Percentiles rank a stretch among this genome's conserved stretches.
These are phyloP conservation scores for Termitomyces heimii DNA, from an alignment of 768 basidiomycete species.

Conservation along the genomic window DNA sequence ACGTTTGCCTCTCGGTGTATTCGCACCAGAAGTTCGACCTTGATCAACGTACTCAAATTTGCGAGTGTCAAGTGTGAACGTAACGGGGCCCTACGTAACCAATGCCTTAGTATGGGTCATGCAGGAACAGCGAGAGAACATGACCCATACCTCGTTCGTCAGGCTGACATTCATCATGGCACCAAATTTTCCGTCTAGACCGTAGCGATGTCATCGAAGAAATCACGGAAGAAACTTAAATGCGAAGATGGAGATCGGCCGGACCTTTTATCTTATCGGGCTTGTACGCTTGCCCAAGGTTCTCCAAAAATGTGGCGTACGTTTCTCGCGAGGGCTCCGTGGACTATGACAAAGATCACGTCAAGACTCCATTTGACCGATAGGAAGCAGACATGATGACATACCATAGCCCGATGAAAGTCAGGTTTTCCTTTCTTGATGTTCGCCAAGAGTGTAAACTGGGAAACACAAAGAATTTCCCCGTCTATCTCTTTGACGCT, in stretches of 20 bases:
- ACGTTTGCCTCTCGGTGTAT: slow-evolving; percentile 1
- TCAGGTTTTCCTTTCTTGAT: slow-evolving; percentile 89
- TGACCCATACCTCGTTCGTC: slow-evolving; percentile 69
- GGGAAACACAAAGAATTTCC: slow-evolving; percentile 91
- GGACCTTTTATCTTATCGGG: slow-evolving; percentile 77
- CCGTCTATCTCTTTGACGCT: slow-evolving; percentile 86
- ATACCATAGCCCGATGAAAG: slow-evolving; percentile 90
- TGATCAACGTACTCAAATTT: slow-evolving; percentile 62
- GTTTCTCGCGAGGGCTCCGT: slow-evolving; percentile 59
- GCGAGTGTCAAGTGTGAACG: slow-evolving; percentile 78
- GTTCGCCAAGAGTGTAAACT: slow-evolving; percentile 87
- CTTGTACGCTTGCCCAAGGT: slow-evolving; percentile 60
- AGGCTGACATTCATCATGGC: slow-evolving; percentile 94
- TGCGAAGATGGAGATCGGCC: slow-evolving; percentile 11
- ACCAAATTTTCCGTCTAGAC: slow-evolving; percentile 83
- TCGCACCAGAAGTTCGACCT: slow-evolving; percentile 7
- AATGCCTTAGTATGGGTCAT: slow-evolving; percentile 33
- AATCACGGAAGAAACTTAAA: neutral
- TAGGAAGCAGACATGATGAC: slow-evolving; percentile 12
- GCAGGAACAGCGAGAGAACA: slow-evolving; percentile 12
- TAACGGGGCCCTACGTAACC: slow-evolving; percentile 66
- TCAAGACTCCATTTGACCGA: neutral
- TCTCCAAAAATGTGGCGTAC: slow-evolving; percentile 70
- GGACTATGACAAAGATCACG: slow-evolving; percentile 34
- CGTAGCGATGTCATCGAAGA: neutral